These are phyloP conservation scores for Buxus sempervirens DNA, from an alignment of 164 flowering plant genomes.

Conservation along the genomic window DNA sequence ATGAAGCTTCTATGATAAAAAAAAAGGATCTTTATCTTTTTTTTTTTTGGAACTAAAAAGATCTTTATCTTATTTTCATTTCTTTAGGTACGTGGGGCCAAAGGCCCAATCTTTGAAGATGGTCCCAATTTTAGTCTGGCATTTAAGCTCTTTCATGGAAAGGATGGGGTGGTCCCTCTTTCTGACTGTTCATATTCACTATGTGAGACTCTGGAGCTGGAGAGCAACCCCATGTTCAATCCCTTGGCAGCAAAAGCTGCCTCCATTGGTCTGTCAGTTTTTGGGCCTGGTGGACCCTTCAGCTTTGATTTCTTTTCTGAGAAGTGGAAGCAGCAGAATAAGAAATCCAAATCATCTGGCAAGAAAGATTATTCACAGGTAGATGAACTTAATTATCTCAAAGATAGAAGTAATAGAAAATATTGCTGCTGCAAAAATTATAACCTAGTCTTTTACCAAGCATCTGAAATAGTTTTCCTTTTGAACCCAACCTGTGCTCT, in stretches of 20 bases:
- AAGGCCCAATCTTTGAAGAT: constrained; percentile 89
- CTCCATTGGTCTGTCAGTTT: constrained; percentile 63
- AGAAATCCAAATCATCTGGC: constrained; percentile 36
- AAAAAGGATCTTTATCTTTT: not conserved
- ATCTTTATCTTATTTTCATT: too few species aligned
- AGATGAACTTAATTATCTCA: not conserved
- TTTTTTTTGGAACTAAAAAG: too few species aligned
- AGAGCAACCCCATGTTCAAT: constrained; percentile 51
- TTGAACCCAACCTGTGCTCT: too few species aligned
- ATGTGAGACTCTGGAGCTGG: constrained; percentile 15
- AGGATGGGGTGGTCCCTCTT: constrained; percentile 76
- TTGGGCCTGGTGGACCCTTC: constrained; percentile 79
- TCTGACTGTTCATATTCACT: constrained; percentile 31
- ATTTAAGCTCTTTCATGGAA: constrained; percentile 73
- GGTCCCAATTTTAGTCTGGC: constrained; percentile 70
- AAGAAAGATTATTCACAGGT: constrained; percentile 48
- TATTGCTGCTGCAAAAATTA: not conserved
- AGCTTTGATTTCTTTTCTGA: constrained; percentile 52
- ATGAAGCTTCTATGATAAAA: not conserved
- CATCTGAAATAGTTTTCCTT: too few species aligned
- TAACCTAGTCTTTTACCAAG: not conserved
- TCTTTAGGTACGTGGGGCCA: constrained; percentile 45
- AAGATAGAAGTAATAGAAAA: not conserved
- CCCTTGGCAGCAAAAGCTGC: constrained; percentile 75
- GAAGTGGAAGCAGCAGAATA: constrained; percentile 50